Base-by-base conservation (phyloP, 1,284 basidiomycete species). In the Ceratobasidium sp. region DNA sequence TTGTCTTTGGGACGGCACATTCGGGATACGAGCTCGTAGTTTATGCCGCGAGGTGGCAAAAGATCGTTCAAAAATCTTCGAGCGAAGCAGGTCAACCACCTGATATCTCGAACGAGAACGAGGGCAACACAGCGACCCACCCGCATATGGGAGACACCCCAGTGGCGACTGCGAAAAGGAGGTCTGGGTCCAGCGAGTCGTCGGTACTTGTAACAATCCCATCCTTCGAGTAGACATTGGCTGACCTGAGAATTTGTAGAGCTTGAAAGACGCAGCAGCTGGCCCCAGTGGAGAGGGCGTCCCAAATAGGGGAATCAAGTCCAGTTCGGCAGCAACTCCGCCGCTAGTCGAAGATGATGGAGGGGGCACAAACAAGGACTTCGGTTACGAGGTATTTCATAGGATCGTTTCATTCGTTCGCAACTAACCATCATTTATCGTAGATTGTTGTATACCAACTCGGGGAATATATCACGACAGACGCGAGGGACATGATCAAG, bases 1-100 rank as follows among this genome's bases (percentile, higher is more conserved):
- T 53, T 27, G 51, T 53, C 5, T 53, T 53, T 53, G 51, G 51
- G 24, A 53, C 51, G n/a, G 51, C 51, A 29, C 51, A 53, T 27
- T 2, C 7, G 7, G 24, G 2, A 7, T 8, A 6, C 24, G 9
- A 4, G 5, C 2, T 53, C 4, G 5, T 27, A 5, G 51, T 53
- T 27, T 53, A 53, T 27, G 51, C 24, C 29, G 51, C 51, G 24
- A n/a, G 24, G 29, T 53, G 51, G 51, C 8, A 24, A 27, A n/a
- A n/a, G n/a, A n/a, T n/a, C n/a, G n/a, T n/a, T n/a, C n/a, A n/a
- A n/a, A n/a, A n/a, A n/a, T n/a, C n/a, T n/a, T n/a, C n/a, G n/a
- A n/a, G n/a, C n/a, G n/a, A n/a, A n/a, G n/a, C n/a, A n/a, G n/a
- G n/a, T n/a, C n/a, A n/a, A n/a, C n/a, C n/a, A n/a, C n/a, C n/a